phyloP scores from a whole-genome alignment of 495 filamentous ascomycete genomes.

The Penicillium cosmopolitanum region DNA sequence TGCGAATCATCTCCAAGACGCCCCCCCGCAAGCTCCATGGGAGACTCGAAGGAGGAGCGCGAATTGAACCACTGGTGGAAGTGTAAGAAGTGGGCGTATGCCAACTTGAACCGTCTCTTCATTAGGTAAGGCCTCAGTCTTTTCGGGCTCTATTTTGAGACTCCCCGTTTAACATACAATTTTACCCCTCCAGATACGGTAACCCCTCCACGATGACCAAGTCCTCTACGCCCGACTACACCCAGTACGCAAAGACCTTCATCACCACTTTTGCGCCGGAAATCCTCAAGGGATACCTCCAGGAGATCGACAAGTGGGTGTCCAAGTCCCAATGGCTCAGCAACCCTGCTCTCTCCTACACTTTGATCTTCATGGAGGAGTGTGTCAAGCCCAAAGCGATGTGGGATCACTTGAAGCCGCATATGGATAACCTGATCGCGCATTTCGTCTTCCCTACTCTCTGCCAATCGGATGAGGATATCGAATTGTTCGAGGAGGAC shows the following conservation, averaged over 20 bases:
- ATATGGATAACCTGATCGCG: slow-evolving; percentile 86
- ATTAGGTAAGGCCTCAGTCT: slow-evolving; percentile 65
- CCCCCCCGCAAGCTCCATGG: slow-evolving; percentile 75
- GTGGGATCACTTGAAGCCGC: slow-evolving; percentile 92
- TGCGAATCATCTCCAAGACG: slow-evolving; percentile 83
- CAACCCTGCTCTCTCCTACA: slow-evolving; percentile 89
- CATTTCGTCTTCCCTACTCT: slow-evolving; percentile 95
- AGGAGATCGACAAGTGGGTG: slow-evolving; percentile 96
- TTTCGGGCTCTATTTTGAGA: slow-evolving; percentile 1
- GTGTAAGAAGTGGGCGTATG: slow-evolving; percentile 99
- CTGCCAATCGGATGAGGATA: slow-evolving; percentile 89
- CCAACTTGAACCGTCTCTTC: slow-evolving; percentile 93
- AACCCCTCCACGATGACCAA: slow-evolving; percentile 74
- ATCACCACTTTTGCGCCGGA: slow-evolving; percentile 90
- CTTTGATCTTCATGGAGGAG: slow-evolving; percentile 90
- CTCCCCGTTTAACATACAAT: slow-evolving; percentile 14
- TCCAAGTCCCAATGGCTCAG: slow-evolving; percentile 93
- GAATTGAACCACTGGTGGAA: slow-evolving; percentile 99
- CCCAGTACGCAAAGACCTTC: slow-evolving; percentile 84
- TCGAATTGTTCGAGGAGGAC: slow-evolving; percentile 91
- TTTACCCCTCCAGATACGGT: slow-evolving; percentile 68
- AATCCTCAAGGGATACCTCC: slow-evolving; percentile 89
- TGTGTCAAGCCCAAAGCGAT: slow-evolving; percentile 96
- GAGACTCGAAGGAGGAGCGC: slow-evolving; percentile 82
- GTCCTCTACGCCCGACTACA: slow-evolving; percentile 69